Evolutionary conservation across 2,329 filamentous ascomycete genomes (phyloP).

Genomic region (Cercospora janseana): DNA sequence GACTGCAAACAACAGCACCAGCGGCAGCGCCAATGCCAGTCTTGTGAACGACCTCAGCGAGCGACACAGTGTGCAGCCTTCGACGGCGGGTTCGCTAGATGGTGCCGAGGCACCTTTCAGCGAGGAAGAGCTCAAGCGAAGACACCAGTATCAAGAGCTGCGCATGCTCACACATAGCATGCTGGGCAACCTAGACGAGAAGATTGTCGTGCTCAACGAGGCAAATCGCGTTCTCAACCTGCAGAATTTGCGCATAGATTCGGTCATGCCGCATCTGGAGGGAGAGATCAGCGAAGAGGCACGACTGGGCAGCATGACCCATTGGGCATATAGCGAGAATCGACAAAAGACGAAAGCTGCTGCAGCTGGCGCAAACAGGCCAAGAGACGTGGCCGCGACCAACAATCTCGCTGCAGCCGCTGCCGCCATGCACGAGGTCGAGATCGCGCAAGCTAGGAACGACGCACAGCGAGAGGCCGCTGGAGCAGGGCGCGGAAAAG

Average conservation of each 20-base stretch:
- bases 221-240: conserved; percentile 86
- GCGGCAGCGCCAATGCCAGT: conserved; percentile 40
- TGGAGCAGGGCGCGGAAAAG: conserved; percentile 58
- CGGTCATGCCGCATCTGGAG: conserved; percentile 82
- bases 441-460: conserved; percentile 75
- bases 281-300: conserved; percentile 91
- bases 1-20: conserved; percentile 43
- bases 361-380: conserved; percentile 66
- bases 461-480: conserved; percentile 67
- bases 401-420: conserved; percentile 69
- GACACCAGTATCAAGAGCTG: conserved; percentile 64
- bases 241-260: conserved; percentile 79
- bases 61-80: conserved; percentile 28
- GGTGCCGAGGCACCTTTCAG: conserved; percentile 30
- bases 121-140: conserved; percentile 51
- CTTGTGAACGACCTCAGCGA: conserved; percentile 38
- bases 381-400: conserved; percentile 73
- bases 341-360: conserved; percentile 54
- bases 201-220: conserved; percentile 92
- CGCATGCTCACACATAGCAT: conserved; percentile 78
- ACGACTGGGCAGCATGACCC: conserved; percentile 82
- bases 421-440: conserved; percentile 73
- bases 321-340: conserved; percentile 94
- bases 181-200: conserved; percentile 89
- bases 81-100: conserved; percentile 27